These are phyloP conservation scores for Platanus orientalis DNA, from an alignment of 164 flowering plant genomes.

Conservation along the genomic window DNA sequence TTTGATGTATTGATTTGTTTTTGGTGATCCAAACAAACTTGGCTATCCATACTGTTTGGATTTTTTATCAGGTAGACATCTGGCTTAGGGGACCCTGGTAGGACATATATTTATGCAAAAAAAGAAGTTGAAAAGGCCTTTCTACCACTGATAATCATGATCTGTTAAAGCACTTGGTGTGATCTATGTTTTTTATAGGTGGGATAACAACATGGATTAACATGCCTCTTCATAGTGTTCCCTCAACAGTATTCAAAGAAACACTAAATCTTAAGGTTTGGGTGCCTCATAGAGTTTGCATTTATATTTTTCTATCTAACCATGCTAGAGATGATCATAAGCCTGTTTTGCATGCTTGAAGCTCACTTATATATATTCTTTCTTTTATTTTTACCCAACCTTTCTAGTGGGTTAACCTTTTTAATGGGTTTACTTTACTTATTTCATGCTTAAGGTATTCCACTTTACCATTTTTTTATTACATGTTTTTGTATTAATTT, in stretches of 20 bases:
- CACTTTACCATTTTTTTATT: neutral
- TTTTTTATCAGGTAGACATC: too few relatives aligned
- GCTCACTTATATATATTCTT: neutral
- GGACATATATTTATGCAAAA: too few relatives aligned
- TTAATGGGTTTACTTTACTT: too few relatives aligned
- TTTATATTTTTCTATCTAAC: neutral
- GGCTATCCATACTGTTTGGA: too few relatives aligned
- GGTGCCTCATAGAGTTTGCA: neutral
- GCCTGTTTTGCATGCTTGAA: neutral
- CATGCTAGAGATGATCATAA: neutral
- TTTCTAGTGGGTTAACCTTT: too few relatives aligned
- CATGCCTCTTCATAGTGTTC: constrained; percentile 88
- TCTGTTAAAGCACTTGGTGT: constrained; percentile 1
- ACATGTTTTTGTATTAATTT: too few relatives aligned
- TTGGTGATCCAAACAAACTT: too few relatives aligned
- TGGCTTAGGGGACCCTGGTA: too few relatives aligned
- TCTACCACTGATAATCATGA: neutral
- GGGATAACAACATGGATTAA: constrained; percentile 90
- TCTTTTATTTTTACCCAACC: too few relatives aligned
- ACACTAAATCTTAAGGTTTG: constrained; percentile 80
- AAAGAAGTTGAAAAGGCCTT: too few relatives aligned
- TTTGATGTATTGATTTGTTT: too few relatives aligned
- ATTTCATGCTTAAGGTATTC: neutral
- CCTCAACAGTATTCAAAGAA: constrained; percentile 84
- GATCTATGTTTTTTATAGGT: constrained; percentile 40